These are phyloP conservation scores for Schizochytrium sp. DNA, from an alignment of 108 stramenopile species.

Conservation along the genomic window DNA sequence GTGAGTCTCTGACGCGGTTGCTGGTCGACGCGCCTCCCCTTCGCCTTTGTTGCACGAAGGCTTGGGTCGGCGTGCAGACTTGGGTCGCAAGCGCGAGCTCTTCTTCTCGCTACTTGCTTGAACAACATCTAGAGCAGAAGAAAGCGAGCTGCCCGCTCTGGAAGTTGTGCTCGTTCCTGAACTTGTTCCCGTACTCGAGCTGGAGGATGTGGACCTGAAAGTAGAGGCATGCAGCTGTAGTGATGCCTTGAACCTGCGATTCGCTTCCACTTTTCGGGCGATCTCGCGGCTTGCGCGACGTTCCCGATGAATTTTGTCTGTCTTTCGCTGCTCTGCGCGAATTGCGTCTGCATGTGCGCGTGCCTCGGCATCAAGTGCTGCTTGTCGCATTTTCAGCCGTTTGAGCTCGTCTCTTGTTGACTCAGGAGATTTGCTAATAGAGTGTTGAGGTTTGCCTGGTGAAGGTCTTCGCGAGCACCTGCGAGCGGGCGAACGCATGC, in stretches of 20 bases:
- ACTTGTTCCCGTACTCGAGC: too few relatives aligned
- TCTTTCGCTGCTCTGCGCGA: not conserved
- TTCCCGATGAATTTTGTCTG: not conserved
- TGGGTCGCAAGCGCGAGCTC: too few relatives aligned
- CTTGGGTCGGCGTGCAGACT: too few relatives aligned
- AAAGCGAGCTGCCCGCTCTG: too few relatives aligned
- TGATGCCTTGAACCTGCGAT: not conserved
- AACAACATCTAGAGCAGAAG: too few relatives aligned
- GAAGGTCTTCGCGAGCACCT: not conserved
- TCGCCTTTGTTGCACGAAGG: too few relatives aligned
- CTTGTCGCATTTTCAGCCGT: not conserved
- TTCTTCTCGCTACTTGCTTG: not conserved
- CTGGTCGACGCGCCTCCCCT: too few relatives aligned
- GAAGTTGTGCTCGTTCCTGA: too few relatives aligned
- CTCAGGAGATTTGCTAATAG: not conserved
- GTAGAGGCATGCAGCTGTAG: too few relatives aligned
- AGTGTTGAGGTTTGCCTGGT: not conserved
- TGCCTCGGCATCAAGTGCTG: not conserved
- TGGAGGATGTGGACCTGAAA: too few relatives aligned
- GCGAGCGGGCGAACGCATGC: too few relatives aligned
- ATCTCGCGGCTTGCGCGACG: not conserved
- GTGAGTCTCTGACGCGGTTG: too few relatives aligned
- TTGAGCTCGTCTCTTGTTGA: not conserved
- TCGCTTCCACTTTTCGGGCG: not conserved
- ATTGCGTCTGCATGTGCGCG: not conserved